Conservation (phyloP, 2,329 filamentous ascomycete species). For the Huntiella omanensis region DNA sequence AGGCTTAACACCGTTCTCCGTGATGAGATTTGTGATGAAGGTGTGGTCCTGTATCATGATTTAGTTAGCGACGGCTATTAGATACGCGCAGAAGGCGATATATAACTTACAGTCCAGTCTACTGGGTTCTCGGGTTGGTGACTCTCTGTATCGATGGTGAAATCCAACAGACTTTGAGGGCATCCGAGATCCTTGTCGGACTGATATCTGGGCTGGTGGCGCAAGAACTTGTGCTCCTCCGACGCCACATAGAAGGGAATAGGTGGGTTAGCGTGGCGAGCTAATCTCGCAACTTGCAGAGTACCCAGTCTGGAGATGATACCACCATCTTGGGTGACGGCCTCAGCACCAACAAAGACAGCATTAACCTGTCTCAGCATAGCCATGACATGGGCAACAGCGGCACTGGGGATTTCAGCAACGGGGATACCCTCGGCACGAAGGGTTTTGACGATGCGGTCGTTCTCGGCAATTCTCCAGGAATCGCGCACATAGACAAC, state of each 20-base stretch:
- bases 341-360: conserved; percentile 55
- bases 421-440: conserved; percentile 62
- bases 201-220: conserved; percentile 56
- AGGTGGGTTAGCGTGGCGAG: conserved; percentile 34
- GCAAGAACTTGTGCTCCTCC: conserved; percentile 93
- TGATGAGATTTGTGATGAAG: conserved; percentile 54
- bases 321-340: conserved; percentile 84
- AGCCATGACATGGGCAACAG: conserved; percentile 61
- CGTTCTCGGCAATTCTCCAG: conserved; percentile 39
- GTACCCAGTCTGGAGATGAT: conserved; percentile 75
- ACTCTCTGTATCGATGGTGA: conserved; percentile 34
- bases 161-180: conserved; percentile 59
- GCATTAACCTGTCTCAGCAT: conserved; percentile 39
- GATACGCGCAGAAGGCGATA: not conserved
- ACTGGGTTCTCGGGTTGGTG: conserved; percentile 37
- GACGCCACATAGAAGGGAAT: conserved; percentile 79
- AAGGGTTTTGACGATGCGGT: conserved; percentile 50
- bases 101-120: conserved; percentile 47
- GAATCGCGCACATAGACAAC: conserved; percentile 62
- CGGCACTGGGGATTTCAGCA: conserved; percentile 35
- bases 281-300: conserved; percentile 70
- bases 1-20: conserved; percentile 53
- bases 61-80: conserved; percentile 14
- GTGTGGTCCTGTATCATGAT: conserved; percentile 7
- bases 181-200: conserved; percentile 49